Percentiles rank a stretch among this genome's conserved stretches.
phyloP scores from a whole-genome alignment of 2,329 filamentous ascomycete species.

The Blumeriella jaapii region DNA sequence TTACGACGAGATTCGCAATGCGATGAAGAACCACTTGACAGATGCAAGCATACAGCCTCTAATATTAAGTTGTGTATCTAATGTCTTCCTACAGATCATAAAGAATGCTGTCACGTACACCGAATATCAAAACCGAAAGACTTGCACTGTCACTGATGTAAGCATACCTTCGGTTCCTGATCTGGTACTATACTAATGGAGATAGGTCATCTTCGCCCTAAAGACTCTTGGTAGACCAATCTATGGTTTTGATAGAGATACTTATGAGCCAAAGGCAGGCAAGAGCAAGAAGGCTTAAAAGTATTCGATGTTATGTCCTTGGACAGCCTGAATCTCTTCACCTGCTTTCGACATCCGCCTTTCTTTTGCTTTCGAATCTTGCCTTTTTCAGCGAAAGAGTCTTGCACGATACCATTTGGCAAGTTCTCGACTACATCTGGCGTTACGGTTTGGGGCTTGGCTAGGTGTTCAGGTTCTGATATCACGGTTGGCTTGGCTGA shows the following conservation, averaged over 20 bases:
- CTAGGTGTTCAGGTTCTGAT: too few species aligned
- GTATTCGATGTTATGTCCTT: background rate
- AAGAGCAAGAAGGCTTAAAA: background rate
- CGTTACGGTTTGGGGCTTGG: too few species aligned
- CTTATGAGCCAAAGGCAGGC: background rate
- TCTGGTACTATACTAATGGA: background rate
- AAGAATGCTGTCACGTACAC: slow-evolving; percentile 37
- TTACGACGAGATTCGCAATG: slow-evolving; percentile 48
- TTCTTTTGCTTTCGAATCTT: too few species aligned
- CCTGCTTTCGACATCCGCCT: too few species aligned
- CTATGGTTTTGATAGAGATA: slow-evolving; percentile 44
- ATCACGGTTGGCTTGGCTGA: too few species aligned
- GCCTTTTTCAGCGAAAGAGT: too few species aligned
- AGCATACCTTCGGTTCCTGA: slow-evolving; percentile 19
- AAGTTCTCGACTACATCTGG: too few species aligned
- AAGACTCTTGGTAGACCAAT: slow-evolving; percentile 39
- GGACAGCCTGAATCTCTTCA: too few species aligned
- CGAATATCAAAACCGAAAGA: slow-evolving; percentile 47
- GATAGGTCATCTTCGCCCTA: slow-evolving; percentile 43
- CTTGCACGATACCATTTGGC: too few species aligned
- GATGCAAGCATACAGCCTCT: slow-evolving; percentile 28
- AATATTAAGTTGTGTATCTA: background rate
- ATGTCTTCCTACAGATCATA: slow-evolving; percentile 35
- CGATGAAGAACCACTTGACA: slow-evolving; percentile 38
- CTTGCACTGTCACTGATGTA: slow-evolving; percentile 51